Evolutionary conservation across 441 rosid genomes (phyloP).

Genomic region (Populus hybrid): DNA sequence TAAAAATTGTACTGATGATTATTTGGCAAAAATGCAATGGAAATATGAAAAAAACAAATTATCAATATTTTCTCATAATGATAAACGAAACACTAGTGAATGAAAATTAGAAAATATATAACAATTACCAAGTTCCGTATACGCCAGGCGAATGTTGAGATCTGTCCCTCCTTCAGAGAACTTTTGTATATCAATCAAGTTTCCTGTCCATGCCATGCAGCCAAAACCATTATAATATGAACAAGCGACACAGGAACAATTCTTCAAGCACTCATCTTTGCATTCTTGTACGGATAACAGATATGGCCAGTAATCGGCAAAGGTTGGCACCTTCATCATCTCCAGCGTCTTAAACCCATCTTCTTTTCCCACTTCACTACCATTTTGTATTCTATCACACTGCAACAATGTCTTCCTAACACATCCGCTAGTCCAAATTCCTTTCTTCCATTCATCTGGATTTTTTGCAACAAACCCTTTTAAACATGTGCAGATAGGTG

Average conservation of each 20-base stretch:
- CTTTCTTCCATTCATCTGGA: too few species aligned
- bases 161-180: too few species aligned
- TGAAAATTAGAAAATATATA: background rate
- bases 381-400: conserved; percentile 26
- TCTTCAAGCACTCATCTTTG: background rate
- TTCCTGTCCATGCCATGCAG: conserved; percentile 30
- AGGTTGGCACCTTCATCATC: conserved; percentile 30
- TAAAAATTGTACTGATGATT: background rate
- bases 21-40: background rate
- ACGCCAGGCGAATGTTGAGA: too few species aligned
- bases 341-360: conserved; percentile 38
- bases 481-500: too few species aligned
- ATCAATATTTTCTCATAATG: background rate
- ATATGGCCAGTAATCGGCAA: conserved; percentile 17
- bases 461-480: too few species aligned
- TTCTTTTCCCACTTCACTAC: conserved; percentile 18
- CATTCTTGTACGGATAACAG: conserved; percentile 19
- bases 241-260: background rate
- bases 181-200: too few species aligned
- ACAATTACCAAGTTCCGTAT: too few species aligned
- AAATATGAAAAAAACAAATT: background rate
- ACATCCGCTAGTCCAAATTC: too few species aligned
- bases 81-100: background rate
- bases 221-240: conserved; percentile 14
- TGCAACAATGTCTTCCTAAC: background rate